A percentile compares a stretch with the other conserved stretches of the same genome.
phyloP scores from a whole-genome alignment of 805 yeast genomes.

The Blastobotrys parvus region DNA sequence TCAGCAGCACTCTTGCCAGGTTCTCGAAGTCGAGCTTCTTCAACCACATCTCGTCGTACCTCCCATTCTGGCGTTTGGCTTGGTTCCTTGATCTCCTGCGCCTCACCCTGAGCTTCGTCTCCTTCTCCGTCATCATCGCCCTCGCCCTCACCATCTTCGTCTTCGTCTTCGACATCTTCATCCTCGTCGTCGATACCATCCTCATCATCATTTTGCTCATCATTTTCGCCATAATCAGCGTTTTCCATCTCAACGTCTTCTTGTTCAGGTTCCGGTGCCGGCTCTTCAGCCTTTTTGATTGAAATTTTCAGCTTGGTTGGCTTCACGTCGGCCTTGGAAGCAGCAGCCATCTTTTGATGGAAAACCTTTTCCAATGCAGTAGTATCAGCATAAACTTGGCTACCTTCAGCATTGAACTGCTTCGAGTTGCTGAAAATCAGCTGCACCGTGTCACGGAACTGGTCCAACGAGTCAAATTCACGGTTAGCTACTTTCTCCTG shows the following conservation, averaged over 20 bases:
- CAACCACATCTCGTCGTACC: slow-evolving; percentile 7
- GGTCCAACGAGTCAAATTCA: slow-evolving; percentile 46
- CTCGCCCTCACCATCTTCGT: slow-evolving; percentile 4
- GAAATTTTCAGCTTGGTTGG: slow-evolving; percentile 1
- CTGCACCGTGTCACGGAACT: slow-evolving; percentile 49
- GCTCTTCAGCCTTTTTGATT: background rate
- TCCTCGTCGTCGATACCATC: slow-evolving; percentile 1
- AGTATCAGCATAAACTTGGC: slow-evolving; percentile 68
- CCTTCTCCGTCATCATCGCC: background rate
- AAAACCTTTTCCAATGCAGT: slow-evolving; percentile 47
- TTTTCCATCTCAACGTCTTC: background rate
- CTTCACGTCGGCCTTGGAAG: slow-evolving; percentile 4
- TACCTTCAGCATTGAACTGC: slow-evolving; percentile 63
- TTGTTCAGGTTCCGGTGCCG: background rate
- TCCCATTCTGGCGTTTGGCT: slow-evolving; percentile 6
- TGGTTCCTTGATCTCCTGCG: slow-evolving; percentile 6
- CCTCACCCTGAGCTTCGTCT: slow-evolving; percentile 1
- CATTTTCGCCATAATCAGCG: background rate
- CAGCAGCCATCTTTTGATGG: slow-evolving; percentile 17
- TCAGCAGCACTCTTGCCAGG: slow-evolving; percentile 17
- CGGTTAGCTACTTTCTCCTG: slow-evolving; percentile 43
- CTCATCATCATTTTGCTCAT: background rate
- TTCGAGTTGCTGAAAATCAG: slow-evolving; percentile 74
- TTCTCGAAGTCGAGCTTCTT: slow-evolving; percentile 15
- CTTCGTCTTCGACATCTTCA: slow-evolving; percentile 4